phyloP scores from a whole-genome alignment of 2,329 filamentous ascomycete species.

The Botrytis tulipae region DNA sequence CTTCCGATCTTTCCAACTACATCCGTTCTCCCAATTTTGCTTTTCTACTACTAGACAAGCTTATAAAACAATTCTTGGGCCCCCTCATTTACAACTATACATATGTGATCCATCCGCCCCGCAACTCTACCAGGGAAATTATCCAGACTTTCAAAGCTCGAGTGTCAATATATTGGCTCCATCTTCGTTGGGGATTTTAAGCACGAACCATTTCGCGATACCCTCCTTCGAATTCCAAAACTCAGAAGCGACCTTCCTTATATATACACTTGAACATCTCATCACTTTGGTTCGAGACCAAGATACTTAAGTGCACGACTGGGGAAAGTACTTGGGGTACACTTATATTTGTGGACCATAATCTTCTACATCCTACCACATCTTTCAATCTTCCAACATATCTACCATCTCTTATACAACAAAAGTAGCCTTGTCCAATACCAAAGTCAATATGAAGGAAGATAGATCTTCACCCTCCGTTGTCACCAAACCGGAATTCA shows the following conservation, averaged over 20 bases:
- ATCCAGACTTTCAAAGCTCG: not conserved
- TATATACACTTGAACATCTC: not conserved
- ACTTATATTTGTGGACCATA: slow-evolving; percentile 2
- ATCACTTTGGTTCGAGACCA: not conserved
- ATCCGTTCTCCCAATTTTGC: not conserved
- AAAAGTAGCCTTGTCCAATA: not conserved
- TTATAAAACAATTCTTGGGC: not conserved
- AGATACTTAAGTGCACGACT: slow-evolving; percentile 2
- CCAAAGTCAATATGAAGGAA: not conserved
- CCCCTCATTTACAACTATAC: not conserved
- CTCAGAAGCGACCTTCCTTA: not conserved
- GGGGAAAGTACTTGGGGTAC: not conserved
- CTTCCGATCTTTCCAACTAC: not conserved
- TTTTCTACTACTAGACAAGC: not conserved
- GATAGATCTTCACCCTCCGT: not conserved
- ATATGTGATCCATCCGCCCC: slow-evolving; percentile 3
- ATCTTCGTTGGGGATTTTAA: not conserved
- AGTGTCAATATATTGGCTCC: slow-evolving; percentile 5
- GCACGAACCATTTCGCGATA: slow-evolving; percentile 11
- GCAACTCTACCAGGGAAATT: slow-evolving; percentile 5
- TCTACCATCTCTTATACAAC: not conserved
- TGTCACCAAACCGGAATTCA: not conserved
- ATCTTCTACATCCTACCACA: not conserved
- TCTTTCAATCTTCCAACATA: not conserved
- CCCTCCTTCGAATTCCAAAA: not conserved